These are phyloP conservation scores for Orbilia brochopaga DNA, from an alignment of 2,329 filamentous ascomycete genomes.

Conservation along the genomic window DNA sequence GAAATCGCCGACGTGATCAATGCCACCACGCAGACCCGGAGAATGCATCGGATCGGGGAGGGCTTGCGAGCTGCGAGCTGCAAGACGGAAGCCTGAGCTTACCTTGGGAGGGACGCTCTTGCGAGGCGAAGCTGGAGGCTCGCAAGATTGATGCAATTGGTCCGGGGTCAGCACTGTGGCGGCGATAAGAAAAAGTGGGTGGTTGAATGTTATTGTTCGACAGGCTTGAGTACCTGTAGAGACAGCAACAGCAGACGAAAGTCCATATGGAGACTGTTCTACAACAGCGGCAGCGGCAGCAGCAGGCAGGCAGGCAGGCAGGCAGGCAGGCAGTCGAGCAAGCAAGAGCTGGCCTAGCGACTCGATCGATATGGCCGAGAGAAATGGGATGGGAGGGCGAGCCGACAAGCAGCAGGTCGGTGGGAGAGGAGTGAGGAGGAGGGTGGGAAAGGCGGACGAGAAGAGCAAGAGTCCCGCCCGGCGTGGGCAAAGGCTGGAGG, in stretches of 20 bases:
- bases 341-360: too few species aligned
- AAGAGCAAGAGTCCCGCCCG: neutral
- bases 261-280: slow-evolving; percentile 24
- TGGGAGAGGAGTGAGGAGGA: neutral
- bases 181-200: too few species aligned
- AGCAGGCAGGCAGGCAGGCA: neutral
- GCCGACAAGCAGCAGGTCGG: neutral
- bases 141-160: neutral
- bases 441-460: neutral
- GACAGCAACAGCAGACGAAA: slow-evolving; percentile 37
- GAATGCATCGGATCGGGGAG: neutral
- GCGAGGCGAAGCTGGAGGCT: neutral
- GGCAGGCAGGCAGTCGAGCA: too few species aligned
- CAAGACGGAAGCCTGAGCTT: neutral
- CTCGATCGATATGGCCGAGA: too few species aligned
- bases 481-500: slow-evolving; percentile 42
- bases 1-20: neutral
- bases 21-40: neutral
- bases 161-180: neutral
- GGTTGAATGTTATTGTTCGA: slow-evolving; percentile 37
- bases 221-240: slow-evolving; percentile 8
- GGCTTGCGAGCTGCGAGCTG: neutral
- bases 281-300: neutral
- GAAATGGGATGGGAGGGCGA: too few species aligned
- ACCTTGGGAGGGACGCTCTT: neutral